Conservation (phyloP, 139 green algal genomes). For the Coelastrella sp. region DNA sequence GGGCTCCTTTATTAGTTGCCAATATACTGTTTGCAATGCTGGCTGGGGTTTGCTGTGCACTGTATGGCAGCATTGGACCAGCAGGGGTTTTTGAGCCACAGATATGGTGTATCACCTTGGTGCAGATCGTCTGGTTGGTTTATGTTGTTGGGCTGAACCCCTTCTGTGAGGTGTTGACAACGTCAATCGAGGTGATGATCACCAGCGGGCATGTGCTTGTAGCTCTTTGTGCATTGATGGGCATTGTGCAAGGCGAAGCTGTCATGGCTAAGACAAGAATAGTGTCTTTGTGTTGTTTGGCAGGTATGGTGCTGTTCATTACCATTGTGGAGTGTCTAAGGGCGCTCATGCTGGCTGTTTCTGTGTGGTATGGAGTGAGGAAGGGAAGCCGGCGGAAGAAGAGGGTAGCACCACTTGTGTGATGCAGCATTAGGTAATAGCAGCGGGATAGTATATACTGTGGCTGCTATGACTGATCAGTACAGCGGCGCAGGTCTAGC, state of each 20-base stretch:
- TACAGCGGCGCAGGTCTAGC: too few relatives aligned
- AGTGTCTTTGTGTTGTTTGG: not conserved
- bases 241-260: not conserved
- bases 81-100: not conserved
- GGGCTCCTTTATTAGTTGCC: not conserved
- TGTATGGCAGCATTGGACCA: not conserved
- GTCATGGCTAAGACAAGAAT: not conserved
- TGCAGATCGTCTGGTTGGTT: conserved; percentile 10
- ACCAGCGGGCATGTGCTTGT: not conserved
- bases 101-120: not conserved
- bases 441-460: too few relatives aligned
- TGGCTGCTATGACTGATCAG: too few relatives aligned
- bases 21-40: conserved; percentile 8
- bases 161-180: not conserved
- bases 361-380: not conserved
- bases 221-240: not conserved
- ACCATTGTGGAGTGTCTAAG: conserved; percentile 4
- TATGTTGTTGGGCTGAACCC: conserved; percentile 9
- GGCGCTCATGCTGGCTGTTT: not conserved
- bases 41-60: not conserved
- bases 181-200: not conserved
- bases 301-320: conserved; percentile 5
- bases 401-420: not conserved
- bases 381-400: not conserved
- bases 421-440: too few relatives aligned